phyloP scores from a whole-genome alignment of 805 yeast genomes.

The Barnettozyma salicaria region DNA sequence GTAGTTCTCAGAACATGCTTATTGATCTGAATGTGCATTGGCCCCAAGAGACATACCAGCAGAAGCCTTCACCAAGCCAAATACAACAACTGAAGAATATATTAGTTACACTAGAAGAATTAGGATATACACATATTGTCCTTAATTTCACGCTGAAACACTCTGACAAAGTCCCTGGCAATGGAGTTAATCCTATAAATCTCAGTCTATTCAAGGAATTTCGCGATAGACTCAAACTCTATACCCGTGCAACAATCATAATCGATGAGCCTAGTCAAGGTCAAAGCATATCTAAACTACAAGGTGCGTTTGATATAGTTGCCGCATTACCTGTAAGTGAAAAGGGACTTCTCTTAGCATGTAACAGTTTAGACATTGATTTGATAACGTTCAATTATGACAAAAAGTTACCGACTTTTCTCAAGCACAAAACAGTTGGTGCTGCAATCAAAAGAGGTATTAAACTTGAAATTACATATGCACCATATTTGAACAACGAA shows the following conservation, averaged over 20 bases:
- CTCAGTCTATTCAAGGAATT: constrained; percentile 24
- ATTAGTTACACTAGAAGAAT: constrained; percentile 44
- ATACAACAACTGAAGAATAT: constrained; percentile 41
- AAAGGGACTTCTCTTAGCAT: constrained; percentile 67
- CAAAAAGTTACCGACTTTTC: constrained; percentile 61
- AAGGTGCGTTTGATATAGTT: constrained; percentile 62
- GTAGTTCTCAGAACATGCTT: constrained; percentile 32
- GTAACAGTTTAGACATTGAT: constrained; percentile 75
- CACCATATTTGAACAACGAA: constrained; percentile 40
- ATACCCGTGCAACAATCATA: constrained; percentile 67
- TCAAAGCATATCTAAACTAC: constrained; percentile 43
- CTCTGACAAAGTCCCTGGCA: constrained; percentile 41
- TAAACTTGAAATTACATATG: constrained; percentile 72
- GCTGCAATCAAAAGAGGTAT: constrained; percentile 81
- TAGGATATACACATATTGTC: constrained; percentile 76
- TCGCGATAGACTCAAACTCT: constrained; percentile 38
- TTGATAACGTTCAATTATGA: constrained; percentile 66
- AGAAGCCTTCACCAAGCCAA: constrained; percentile 37
- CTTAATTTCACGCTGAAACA: constrained; percentile 57
- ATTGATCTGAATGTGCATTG: constrained; percentile 70
- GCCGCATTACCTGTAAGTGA: constrained; percentile 81
- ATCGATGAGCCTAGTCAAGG: constrained; percentile 75
- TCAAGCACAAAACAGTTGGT: constrained; percentile 80
- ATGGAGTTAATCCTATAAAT: constrained; percentile 38
- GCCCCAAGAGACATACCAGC: constrained; percentile 50